Conservation (phyloP, 1,139 yeast genomes). For the Hanseniaspora sp. region DNA sequence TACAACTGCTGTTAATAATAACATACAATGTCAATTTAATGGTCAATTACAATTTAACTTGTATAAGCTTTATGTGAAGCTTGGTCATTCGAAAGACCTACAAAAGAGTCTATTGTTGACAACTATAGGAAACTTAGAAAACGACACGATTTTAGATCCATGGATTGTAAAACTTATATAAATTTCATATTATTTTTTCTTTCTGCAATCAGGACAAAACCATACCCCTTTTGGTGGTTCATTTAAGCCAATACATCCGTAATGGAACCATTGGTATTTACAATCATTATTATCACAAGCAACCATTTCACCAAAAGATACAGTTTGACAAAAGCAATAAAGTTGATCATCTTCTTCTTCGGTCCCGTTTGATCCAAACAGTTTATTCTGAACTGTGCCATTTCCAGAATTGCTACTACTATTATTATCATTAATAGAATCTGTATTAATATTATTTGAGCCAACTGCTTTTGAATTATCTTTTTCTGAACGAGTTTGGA, state of each 20-base stretch:
- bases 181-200: background rate
- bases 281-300: slow-evolving; percentile 69
- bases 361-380: slow-evolving; percentile 16
- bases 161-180: slow-evolving; percentile 13
- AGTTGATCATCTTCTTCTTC: slow-evolving; percentile 36
- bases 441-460: background rate
- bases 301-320: slow-evolving; percentile 66
- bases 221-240: slow-evolving; percentile 62
- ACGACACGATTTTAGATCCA: slow-evolving; percentile 10
- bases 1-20: slow-evolving; percentile 31
- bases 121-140: slow-evolving; percentile 9
- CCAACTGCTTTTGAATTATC: background rate
- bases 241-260: slow-evolving; percentile 59
- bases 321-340: slow-evolving; percentile 60
- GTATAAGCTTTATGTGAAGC: slow-evolving; percentile 50
- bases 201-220: slow-evolving; percentile 56
- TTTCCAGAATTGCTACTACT: slow-evolving; percentile 16
- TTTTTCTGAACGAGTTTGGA: background rate
- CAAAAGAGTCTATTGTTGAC: slow-evolving; percentile 7
- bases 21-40: slow-evolving; percentile 42
- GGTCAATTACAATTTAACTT: slow-evolving; percentile 69
- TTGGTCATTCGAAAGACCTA: slow-evolving; percentile 9
- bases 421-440: slow-evolving; percentile 29
- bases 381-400: no score
- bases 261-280: slow-evolving; percentile 66